Percentiles rank a stretch among this genome's conserved stretches.
phyloP scores from a whole-genome alignment of 2,329 filamentous ascomycete genomes.

The Colletotrichum euphorbiae region DNA sequence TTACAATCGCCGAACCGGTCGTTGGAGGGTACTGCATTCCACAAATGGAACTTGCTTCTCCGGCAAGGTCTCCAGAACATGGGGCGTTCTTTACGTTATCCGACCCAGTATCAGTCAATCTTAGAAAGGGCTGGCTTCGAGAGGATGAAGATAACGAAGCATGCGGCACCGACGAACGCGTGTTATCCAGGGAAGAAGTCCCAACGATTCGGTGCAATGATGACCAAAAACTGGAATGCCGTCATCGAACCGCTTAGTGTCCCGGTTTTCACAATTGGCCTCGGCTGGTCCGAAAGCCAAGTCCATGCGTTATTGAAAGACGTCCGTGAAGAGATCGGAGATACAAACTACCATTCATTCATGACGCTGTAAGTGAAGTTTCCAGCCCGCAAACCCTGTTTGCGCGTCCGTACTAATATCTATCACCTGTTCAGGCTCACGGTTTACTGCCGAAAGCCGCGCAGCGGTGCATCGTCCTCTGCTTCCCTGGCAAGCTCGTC shows the following conservation, averaged over 20 bases:
- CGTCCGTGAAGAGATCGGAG: constrained; percentile 49
- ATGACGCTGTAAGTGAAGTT: constrained; percentile 51
- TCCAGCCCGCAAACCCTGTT: constrained; percentile 42
- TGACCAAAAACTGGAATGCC: constrained; percentile 45
- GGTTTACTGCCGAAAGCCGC: constrained; percentile 46
- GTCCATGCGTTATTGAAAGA: constrained; percentile 49
- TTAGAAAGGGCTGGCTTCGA: constrained; percentile 45
- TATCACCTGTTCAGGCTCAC: constrained; percentile 46
- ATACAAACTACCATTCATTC: constrained; percentile 51
- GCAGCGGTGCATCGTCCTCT: constrained; percentile 42
- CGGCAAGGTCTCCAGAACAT: constrained; percentile 45
- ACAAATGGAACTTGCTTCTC: constrained; percentile 47
- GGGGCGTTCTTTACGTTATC: constrained; percentile 48
- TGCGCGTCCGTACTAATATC: constrained; percentile 44
- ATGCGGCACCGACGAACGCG: constrained; percentile 45
- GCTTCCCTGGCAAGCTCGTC: constrained; percentile 33
- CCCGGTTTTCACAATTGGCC: constrained; percentile 51
- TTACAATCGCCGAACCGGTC: constrained; percentile 49
- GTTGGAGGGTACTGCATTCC: constrained; percentile 47
- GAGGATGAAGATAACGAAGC: constrained; percentile 44
- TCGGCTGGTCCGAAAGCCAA: constrained; percentile 51
- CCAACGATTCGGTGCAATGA: constrained; percentile 47
- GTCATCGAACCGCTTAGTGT: constrained; percentile 47
- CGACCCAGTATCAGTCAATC: constrained; percentile 43
- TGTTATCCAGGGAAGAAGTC: constrained; percentile 47